These are phyloP conservation scores for Lipomyces oligophaga DNA, from an alignment of 805 yeast species.

Conservation along the genomic window DNA sequence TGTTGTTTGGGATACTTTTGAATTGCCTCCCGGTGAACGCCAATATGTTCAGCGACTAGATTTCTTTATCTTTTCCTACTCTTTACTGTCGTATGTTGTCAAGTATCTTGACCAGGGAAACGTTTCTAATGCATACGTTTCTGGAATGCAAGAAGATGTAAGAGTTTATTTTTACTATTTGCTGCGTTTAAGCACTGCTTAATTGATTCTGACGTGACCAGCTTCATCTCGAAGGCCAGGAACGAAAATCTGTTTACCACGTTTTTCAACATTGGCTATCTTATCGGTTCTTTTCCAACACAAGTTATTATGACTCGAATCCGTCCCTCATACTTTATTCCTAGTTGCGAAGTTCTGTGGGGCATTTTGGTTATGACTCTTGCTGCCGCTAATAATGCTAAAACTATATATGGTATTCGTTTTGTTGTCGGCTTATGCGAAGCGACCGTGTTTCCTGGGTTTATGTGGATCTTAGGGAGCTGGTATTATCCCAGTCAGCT, in stretches of 20 bases:
- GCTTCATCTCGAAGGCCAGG: conserved; percentile 57
- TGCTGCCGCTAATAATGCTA: conserved; percentile 44
- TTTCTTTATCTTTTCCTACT: conserved; percentile 49
- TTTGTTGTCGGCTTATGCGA: conserved; percentile 69
- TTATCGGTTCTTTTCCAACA: conserved; percentile 61
- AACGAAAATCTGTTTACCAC: conserved; percentile 56
- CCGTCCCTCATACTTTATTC: conserved; percentile 53
- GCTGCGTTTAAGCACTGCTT: neutral
- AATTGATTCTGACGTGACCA: too few relatives aligned
- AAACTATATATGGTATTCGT: conserved; percentile 51
- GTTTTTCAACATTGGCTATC: conserved; percentile 55
- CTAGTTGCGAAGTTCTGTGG: conserved; percentile 62
- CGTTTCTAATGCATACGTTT: conserved; percentile 59
- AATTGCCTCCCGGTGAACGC: conserved; percentile 41
- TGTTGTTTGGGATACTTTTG: conserved; percentile 4
- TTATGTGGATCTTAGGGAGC: conserved; percentile 58
- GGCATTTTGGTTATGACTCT: conserved; percentile 58
- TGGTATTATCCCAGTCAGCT: conserved; percentile 57
- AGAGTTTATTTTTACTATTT: neutral
- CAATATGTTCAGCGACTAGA: conserved; percentile 53
- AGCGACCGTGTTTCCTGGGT: conserved; percentile 46
- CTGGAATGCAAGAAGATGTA: conserved; percentile 52
- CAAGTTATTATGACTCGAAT: conserved; percentile 52
- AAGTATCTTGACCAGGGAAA: conserved; percentile 62
- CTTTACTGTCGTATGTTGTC: conserved; percentile 63